A percentile compares a stretch with the other conserved stretches of the same genome.
phyloP scores from a whole-genome alignment of 306 rosid genomes.

The Cicer cuneatum region DNA sequence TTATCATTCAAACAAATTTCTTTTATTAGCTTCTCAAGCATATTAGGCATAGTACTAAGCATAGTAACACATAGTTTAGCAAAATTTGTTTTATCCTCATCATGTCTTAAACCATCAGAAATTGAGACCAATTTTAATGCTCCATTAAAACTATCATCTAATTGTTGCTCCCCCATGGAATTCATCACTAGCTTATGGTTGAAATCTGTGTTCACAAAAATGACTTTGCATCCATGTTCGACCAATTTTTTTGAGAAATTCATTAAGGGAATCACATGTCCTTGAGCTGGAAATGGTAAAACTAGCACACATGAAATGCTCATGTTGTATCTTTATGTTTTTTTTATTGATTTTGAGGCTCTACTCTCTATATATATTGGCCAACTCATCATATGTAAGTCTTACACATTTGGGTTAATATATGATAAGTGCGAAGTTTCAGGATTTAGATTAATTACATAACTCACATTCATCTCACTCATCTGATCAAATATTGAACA shows the following conservation, averaged over 20 bases:
- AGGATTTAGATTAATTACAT: no score
- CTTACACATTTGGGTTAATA: not conserved
- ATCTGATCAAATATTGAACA: no score
- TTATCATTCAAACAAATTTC: conserved; percentile 21
- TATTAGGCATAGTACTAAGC: conserved; percentile 32
- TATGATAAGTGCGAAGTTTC: no score
- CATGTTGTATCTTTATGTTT: conserved; percentile 18
- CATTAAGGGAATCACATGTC: conserved; percentile 42
- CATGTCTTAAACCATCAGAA: conserved; percentile 50
- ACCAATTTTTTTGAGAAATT: conserved; percentile 43
- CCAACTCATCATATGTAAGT: not conserved
- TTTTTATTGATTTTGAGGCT: not conserved
- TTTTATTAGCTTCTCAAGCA: conserved; percentile 53
- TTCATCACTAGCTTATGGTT: conserved; percentile 44
- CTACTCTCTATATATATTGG: not conserved
- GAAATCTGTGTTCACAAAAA: conserved; percentile 50
- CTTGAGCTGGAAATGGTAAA: conserved; percentile 46
- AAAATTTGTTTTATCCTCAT: conserved; percentile 45
- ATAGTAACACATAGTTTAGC: conserved; percentile 19
- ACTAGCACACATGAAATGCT: conserved; percentile 26
- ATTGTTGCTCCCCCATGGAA: conserved; percentile 1
- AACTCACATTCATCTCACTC: no score
- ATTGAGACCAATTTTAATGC: conserved; percentile 42
- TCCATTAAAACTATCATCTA: not conserved
- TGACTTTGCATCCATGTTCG: conserved; percentile 46